A percentile compares a stretch with the other conserved stretches of the same genome.
Conservation (phyloP, 192 early-diverging fungal species). For the Entrophospora sp. region DNA sequence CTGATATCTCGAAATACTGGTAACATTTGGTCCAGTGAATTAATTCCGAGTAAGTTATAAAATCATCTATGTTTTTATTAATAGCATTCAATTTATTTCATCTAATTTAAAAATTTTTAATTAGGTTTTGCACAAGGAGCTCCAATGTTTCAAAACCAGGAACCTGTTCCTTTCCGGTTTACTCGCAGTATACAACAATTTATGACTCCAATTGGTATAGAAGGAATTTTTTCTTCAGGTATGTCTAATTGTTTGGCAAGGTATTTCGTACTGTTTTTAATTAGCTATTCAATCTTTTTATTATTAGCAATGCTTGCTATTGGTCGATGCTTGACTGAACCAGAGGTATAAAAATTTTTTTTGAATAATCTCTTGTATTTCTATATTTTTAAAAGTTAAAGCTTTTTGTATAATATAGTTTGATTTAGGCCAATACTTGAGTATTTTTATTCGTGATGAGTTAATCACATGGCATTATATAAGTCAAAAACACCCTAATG, state of each 20-base stretch:
- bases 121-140: no score
- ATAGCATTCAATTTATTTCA: background rate
- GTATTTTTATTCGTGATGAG: conserved; percentile 92
- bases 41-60: conserved; percentile 59
- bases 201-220: conserved; percentile 86
- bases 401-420: conserved; percentile 43
- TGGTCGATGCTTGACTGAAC: conserved; percentile 70
- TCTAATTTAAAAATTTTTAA: no score
- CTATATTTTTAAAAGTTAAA: background rate
- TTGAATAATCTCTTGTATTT: conserved; percentile 28
- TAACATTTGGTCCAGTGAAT: conserved; percentile 78
- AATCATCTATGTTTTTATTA: background rate
- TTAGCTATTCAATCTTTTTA: background rate
- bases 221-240: conserved; percentile 72
- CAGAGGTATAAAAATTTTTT: conserved; percentile 46
- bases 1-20: conserved; percentile 77
- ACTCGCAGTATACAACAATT: conserved; percentile 97
- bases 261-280: no score
- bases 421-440: conserved; percentile 89
- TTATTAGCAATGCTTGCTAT: conserved; percentile 70
- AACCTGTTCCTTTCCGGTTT: conserved; percentile 94
- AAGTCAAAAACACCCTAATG: no score
- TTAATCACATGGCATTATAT: conserved; percentile 76
- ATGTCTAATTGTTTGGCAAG: background rate
- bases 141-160: conserved; percentile 56